These are phyloP conservation scores for Tricharina praecox DNA, from an alignment of 495 filamentous ascomycete species.

Conservation along the genomic window DNA sequence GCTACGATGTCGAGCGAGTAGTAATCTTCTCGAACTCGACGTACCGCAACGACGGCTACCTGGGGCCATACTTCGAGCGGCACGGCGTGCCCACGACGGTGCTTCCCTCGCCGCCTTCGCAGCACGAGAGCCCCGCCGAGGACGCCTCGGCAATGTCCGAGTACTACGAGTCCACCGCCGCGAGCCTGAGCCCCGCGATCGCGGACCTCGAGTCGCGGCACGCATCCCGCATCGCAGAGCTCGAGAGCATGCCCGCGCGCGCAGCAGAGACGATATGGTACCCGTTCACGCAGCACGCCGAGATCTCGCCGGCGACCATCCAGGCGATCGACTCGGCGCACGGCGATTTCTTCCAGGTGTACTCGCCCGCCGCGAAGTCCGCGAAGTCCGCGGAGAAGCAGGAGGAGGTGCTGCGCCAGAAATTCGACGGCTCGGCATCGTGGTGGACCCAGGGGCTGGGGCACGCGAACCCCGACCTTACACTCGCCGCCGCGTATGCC, in stretches of 20 bases:
- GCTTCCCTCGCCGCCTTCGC: constrained; percentile 37
- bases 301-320: constrained; percentile 40
- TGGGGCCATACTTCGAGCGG: constrained; percentile 43
- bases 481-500: constrained; percentile 56
- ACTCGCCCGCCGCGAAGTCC: constrained; percentile 15
- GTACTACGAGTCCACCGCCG: constrained; percentile 42
- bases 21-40: constrained; percentile 43
- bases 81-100: constrained; percentile 39
- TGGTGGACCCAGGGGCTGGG: constrained; percentile 81
- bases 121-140: constrained; percentile 16
- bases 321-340: constrained; percentile 57
- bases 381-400: too few species aligned
- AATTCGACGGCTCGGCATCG: constrained; percentile 62
- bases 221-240: constrained; percentile 33
- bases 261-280: constrained; percentile 56
- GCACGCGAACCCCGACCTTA: constrained; percentile 49
- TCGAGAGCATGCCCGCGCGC: constrained; percentile 41
- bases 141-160: constrained; percentile 39
- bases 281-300: constrained; percentile 63
- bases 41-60: constrained; percentile 49
- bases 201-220: constrained; percentile 36
- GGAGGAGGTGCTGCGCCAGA: constrained; percentile 36
- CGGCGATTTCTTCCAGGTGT: constrained; percentile 55
- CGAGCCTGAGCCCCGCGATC: constrained; percentile 27
- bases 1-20: constrained; percentile 54